Percentiles rank a stretch among this genome's conserved stretches.
phyloP scores from a whole-genome alignment of 2,329 filamentous ascomycete genomes.

The Alternaria gansuensis region DNA sequence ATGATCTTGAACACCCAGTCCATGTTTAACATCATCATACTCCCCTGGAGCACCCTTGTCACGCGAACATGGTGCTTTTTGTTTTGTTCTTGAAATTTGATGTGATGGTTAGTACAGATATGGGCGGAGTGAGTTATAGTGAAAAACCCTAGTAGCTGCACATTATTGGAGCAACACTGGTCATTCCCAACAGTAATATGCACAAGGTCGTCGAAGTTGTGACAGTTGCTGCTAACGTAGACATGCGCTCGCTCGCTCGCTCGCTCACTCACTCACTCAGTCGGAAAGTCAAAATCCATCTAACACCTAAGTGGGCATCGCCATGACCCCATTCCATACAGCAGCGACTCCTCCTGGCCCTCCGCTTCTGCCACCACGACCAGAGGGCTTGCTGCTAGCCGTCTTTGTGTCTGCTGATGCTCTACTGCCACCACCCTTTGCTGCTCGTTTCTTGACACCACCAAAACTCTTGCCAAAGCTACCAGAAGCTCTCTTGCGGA shows the following conservation, averaged over 20 bases:
- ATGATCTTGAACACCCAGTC: not conserved
- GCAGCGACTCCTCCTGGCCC: conserved; percentile 12
- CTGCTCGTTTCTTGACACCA: conserved; percentile 33
- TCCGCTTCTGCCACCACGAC: conserved; percentile 24
- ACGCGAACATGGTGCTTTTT: not conserved
- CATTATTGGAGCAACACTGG: not conserved
- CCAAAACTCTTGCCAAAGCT: conserved; percentile 27
- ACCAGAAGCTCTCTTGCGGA: conserved; percentile 32
- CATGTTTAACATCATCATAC: not conserved
- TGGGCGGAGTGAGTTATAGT: not conserved
- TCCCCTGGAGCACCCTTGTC: not conserved
- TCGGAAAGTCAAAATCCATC: not conserved
- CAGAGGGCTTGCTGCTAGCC: conserved; percentile 22
- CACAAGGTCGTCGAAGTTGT: not conserved
- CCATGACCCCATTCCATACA: conserved; percentile 35
- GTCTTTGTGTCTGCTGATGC: conserved; percentile 20
- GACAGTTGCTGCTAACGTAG: not conserved
- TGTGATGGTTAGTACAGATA: not conserved
- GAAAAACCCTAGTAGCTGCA: not conserved
- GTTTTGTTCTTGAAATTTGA: not conserved
- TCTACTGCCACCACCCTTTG: conserved; percentile 26
- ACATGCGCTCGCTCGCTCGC: not conserved
- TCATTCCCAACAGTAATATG: not conserved
- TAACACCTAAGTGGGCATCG: conserved; percentile 41
- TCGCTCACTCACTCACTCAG: not conserved